Evolutionary conservation across 352 stramenopile species (phyloP).

Genomic region (Lagenidium sp.): DNA sequence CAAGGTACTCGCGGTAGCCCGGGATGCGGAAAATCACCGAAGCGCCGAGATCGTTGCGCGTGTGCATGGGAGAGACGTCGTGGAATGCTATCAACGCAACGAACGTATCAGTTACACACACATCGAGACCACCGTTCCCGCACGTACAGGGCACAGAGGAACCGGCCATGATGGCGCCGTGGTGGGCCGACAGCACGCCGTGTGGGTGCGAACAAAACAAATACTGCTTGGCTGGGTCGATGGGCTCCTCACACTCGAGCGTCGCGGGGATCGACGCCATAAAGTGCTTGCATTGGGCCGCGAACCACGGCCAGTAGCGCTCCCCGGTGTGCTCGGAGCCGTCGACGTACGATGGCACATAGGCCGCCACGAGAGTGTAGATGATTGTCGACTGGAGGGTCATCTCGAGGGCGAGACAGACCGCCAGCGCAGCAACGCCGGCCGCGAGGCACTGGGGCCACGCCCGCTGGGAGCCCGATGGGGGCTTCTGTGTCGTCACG

Average conservation of each 20-base stretch:
- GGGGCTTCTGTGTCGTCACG: no score
- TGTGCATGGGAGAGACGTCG: slow-evolving; percentile 50
- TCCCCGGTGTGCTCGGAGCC: slow-evolving; percentile 45
- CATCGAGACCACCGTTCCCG: neutral
- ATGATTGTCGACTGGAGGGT: slow-evolving; percentile 11
- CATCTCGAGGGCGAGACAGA: slow-evolving; percentile 19
- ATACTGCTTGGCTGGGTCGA: slow-evolving; percentile 56
- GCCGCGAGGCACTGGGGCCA: slow-evolving; percentile 25
- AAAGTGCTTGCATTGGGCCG: slow-evolving; percentile 16
- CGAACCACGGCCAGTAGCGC: slow-evolving; percentile 49
- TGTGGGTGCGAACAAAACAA: slow-evolving; percentile 78
- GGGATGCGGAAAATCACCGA: slow-evolving; percentile 72
- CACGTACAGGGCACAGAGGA: slow-evolving; percentile 44
- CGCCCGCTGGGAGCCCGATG: no score
- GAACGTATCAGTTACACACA: slow-evolving; percentile 3
- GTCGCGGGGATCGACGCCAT: slow-evolving; percentile 35
- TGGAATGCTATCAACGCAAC: slow-evolving; percentile 38
- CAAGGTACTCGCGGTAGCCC: slow-evolving; percentile 63
- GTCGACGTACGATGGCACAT: slow-evolving; percentile 52
- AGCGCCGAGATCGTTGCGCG: slow-evolving; percentile 53
- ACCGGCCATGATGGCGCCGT: slow-evolving; percentile 52
- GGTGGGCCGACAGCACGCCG: slow-evolving; percentile 57
- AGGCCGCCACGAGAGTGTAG: slow-evolving; percentile 19
- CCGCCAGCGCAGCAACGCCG: slow-evolving; percentile 16
- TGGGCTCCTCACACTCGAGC: slow-evolving; percentile 57